phyloP scores from a whole-genome alignment of 2,329 filamentous ascomycete species.

The Ophiosphaerella korrae region DNA sequence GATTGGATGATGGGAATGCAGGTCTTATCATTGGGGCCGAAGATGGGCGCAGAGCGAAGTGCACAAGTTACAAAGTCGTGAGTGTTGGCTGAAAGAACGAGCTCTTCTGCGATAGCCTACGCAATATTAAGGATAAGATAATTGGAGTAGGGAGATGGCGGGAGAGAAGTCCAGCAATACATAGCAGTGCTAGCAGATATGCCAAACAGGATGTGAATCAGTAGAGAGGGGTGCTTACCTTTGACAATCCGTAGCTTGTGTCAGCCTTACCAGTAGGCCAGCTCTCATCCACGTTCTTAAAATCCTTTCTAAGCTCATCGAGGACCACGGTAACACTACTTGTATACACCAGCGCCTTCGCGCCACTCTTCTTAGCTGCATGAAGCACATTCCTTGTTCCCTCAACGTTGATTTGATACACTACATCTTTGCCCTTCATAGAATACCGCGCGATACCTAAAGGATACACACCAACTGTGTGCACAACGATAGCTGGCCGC shows the following conservation, averaged over 20 bases:
- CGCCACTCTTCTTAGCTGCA: slow-evolving; percentile 70
- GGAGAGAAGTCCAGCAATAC: neutral
- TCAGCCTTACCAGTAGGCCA: slow-evolving; percentile 77
- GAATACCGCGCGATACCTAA: slow-evolving; percentile 48
- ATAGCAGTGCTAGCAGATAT: no score
- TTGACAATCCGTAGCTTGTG: slow-evolving; percentile 86
- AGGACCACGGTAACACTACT: slow-evolving; percentile 86
- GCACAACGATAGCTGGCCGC: slow-evolving; percentile 82
- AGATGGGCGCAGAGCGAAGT: slow-evolving; percentile 85
- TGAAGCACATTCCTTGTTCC: slow-evolving; percentile 80
- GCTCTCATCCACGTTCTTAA: slow-evolving; percentile 83
- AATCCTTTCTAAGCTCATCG: slow-evolving; percentile 74
- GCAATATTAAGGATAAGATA: neutral
- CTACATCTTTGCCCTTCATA: slow-evolving; percentile 54
- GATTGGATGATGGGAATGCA: slow-evolving; percentile 74
- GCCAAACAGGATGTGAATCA: no score
- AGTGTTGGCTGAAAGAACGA: slow-evolving; percentile 77
- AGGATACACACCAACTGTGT: slow-evolving; percentile 70
- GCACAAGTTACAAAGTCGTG: slow-evolving; percentile 74
- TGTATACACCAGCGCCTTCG: slow-evolving; percentile 87
- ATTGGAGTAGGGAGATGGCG: neutral
- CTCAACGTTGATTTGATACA: slow-evolving; percentile 84
- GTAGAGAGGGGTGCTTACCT: slow-evolving; percentile 57
- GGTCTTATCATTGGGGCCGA: slow-evolving; percentile 86
- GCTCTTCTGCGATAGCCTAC: slow-evolving; percentile 77